These are phyloP conservation scores for Tarenaya hassleriana DNA, from an alignment of 345 rosid species.

Conservation along the genomic window DNA sequence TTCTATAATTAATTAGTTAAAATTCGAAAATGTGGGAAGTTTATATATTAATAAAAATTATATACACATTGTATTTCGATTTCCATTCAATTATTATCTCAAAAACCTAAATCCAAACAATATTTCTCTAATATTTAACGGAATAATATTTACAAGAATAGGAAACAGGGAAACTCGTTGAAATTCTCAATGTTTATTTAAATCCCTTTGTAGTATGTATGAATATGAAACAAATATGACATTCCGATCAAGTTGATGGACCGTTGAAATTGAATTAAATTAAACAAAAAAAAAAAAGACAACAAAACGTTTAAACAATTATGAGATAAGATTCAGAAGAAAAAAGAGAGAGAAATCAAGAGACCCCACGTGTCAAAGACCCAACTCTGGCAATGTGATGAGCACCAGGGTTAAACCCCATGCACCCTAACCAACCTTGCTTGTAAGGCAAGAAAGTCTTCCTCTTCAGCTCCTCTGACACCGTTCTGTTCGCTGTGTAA, in stretches of 20 bases:
- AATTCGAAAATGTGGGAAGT: too few relatives aligned
- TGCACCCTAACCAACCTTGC: constrained; percentile 82
- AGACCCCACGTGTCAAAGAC: constrained; percentile 59
- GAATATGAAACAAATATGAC: too few relatives aligned
- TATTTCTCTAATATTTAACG: too few relatives aligned
- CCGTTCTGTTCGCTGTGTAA: constrained; percentile 82
- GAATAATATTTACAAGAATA: too few relatives aligned
- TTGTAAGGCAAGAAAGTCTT: constrained; percentile 86
- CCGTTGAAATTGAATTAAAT: constrained; percentile 5
- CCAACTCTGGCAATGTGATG: constrained; percentile 64
- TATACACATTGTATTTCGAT: too few relatives aligned
- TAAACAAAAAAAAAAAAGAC: constrained; percentile 22
- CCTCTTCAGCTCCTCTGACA: constrained; percentile 80
- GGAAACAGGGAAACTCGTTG: too few relatives aligned
- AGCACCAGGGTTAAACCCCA: constrained; percentile 68
- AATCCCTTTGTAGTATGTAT: too few relatives aligned
- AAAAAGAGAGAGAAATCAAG: constrained; percentile 19
- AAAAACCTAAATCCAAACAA: too few relatives aligned
- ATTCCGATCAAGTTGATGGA: constrained; percentile 2
- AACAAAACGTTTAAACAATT: constrained; percentile 7
- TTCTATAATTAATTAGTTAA: too few relatives aligned
- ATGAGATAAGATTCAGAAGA: not conserved
- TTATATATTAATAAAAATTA: too few relatives aligned
- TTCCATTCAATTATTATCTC: too few relatives aligned
- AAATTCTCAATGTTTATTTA: too few relatives aligned